Percentiles rank a stretch among this genome's conserved stretches.
These are phyloP conservation scores for Yamadazyma conglobata DNA, from an alignment of 1,139 yeast species.

Conservation along the genomic window DNA sequence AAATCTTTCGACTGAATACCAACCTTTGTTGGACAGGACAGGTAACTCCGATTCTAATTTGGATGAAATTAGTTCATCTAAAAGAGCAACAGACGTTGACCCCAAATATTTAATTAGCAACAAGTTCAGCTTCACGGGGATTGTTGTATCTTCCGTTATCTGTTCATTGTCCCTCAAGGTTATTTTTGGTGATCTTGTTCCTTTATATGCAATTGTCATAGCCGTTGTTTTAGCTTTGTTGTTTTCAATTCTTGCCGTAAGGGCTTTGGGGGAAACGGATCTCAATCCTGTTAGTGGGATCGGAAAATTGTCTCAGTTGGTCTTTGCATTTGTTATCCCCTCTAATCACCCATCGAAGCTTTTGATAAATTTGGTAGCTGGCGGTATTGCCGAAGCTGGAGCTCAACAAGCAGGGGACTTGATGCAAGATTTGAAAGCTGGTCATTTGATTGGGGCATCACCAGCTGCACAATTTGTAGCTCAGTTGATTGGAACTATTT, in stretches of 20 bases:
- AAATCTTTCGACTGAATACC: constrained; percentile 4
- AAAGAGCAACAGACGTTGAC: constrained; percentile 15
- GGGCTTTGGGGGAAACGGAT: constrained; percentile 96
- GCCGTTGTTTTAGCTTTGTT: constrained; percentile 76
- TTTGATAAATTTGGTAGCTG: constrained; percentile 83
- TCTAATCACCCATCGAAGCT: constrained; percentile 74
- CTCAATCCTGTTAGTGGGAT: constrained; percentile 95
- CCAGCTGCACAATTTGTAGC: constrained; percentile 91
- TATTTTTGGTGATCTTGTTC: constrained; percentile 70
- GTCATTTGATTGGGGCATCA: constrained; percentile 87
- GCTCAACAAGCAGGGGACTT: constrained; percentile 98
- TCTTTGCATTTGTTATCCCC: constrained; percentile 84
- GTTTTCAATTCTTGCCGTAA: constrained; percentile 79
- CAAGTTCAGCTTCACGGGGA: constrained; percentile 55
- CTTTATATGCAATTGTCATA: constrained; percentile 61
- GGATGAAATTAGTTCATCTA: neutral
- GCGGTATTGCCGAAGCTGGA: constrained; percentile 97
- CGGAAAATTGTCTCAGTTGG: constrained; percentile 85
- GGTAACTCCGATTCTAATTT: neutral
- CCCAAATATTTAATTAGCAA: constrained; percentile 48
- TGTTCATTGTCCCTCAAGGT: constrained; percentile 62
- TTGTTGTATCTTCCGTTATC: constrained; percentile 58
- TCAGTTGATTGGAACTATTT: constrained; percentile 80
- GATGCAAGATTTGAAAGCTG: constrained; percentile 96
- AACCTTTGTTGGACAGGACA: constrained; percentile 6